Evolutionary conservation across 2,329 filamentous ascomycete species (phyloP).

Genomic region (Akanthomyces muscarius): DNA sequence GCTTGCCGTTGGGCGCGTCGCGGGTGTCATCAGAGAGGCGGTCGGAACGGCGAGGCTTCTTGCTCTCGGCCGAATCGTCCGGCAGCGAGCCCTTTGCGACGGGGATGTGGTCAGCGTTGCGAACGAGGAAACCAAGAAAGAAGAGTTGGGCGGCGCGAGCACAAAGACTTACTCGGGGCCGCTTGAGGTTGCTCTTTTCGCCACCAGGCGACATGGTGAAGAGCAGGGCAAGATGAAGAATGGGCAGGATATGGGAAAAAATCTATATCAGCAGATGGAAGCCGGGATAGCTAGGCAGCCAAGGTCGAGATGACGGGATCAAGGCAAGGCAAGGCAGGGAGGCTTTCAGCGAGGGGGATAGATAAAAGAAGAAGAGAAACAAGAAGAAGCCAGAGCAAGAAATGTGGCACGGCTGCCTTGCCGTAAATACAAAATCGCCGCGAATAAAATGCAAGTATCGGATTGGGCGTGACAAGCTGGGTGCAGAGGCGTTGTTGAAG

Average conservation of each 20-base stretch:
- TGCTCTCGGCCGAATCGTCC: constrained; percentile 62
- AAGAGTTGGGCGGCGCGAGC: constrained; percentile 16
- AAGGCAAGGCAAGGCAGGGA: constrained; percentile 7
- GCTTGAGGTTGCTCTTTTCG: constrained; percentile 84
- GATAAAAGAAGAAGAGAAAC: neutral
- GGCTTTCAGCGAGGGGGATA: neutral
- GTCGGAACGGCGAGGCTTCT: constrained; percentile 79
- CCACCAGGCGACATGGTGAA: constrained; percentile 52
- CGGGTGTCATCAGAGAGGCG: constrained; percentile 48
- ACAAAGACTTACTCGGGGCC: constrained; percentile 59
- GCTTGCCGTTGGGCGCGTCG: constrained; percentile 18
- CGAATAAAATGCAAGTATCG: constrained; percentile 5
- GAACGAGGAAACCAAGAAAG: constrained; percentile 20
- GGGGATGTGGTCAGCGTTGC: constrained; percentile 19
- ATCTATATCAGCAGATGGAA: constrained; percentile 5
- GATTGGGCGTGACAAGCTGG: constrained; percentile 10
- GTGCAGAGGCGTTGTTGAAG: constrained; percentile 1
- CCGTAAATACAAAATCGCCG: constrained; percentile 5
- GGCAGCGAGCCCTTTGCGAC: constrained; percentile 58
- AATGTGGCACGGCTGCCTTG: constrained; percentile 5
- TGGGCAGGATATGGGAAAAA: neutral
- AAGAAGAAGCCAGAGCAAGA: constrained; percentile 4
- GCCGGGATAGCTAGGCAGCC: constrained; percentile 14
- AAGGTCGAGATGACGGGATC: constrained; percentile 3
- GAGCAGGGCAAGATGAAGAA: constrained; percentile 19